Conservation (phyloP, 768 basidiomycete species). For the Leccinum disarticulatum region DNA sequence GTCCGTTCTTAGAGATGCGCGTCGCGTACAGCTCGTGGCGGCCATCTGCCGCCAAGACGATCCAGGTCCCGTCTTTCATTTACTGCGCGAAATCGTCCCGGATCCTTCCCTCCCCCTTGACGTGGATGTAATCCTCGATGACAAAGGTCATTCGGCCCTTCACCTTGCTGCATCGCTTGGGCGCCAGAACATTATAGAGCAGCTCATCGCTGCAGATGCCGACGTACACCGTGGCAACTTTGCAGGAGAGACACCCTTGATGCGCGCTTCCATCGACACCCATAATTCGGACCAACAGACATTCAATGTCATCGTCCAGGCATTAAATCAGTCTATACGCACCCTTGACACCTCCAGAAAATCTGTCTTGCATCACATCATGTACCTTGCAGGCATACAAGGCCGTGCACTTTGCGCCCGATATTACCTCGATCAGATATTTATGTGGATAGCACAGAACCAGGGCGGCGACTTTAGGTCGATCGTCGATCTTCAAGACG, state of each 20-base stretch:
- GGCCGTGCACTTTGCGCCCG: slow-evolving; percentile 81
- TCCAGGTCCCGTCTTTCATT: slow-evolving; percentile 56
- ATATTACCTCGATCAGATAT: slow-evolving; percentile 89
- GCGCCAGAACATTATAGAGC: slow-evolving; percentile 61
- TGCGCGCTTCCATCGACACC: slow-evolving; percentile 87
- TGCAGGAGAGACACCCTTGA: slow-evolving; percentile 91
- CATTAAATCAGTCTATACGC: slow-evolving; percentile 72
- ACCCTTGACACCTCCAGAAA: slow-evolving; percentile 87
- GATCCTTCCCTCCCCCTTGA: slow-evolving; percentile 44
- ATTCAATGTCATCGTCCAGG: slow-evolving; percentile 64
- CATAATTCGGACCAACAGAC: slow-evolving; percentile 79
- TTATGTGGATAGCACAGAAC: slow-evolving; percentile 80
- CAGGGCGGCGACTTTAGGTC: slow-evolving; percentile 75
- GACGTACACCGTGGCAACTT: slow-evolving; percentile 91
- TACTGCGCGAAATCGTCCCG: slow-evolving; percentile 62
- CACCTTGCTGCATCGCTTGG: slow-evolving; percentile 91
- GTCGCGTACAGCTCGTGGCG: slow-evolving; percentile 62
- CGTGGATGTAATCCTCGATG: slow-evolving; percentile 85
- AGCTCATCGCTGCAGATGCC: slow-evolving; percentile 74
- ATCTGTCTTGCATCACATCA: slow-evolving; percentile 89
- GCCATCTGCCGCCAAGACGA: slow-evolving; percentile 73
- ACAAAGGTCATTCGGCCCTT: slow-evolving; percentile 91
- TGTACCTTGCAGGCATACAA: slow-evolving; percentile 87
- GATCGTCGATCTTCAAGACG: slow-evolving; percentile 88
- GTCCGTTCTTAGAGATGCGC: slow-evolving; percentile 47